Conservation (phyloP, 768 basidiomycete species). For the Pholiota microspora region DNA sequence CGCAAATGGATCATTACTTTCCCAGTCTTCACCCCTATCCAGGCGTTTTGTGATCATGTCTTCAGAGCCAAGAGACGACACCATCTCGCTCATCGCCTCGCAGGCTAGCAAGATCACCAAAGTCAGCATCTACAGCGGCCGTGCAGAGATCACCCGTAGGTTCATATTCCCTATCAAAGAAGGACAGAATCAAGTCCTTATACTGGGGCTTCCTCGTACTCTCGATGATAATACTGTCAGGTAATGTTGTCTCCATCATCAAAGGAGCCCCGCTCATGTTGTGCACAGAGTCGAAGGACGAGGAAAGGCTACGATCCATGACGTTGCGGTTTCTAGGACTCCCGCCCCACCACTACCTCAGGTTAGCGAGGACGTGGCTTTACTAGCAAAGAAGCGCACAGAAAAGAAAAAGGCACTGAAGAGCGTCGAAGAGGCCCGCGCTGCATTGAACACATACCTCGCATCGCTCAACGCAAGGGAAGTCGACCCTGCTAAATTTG, state of each 20-base stretch:
- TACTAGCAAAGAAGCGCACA: constrained; percentile 17
- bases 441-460: constrained; percentile 28
- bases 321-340: constrained; percentile 7
- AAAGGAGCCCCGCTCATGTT: constrained; percentile 1
- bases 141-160: constrained; percentile 33
- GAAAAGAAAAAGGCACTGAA: constrained; percentile 21
- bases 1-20: no score
- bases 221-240: constrained; percentile 29
- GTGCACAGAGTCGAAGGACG: constrained; percentile 35
- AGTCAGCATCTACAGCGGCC: constrained; percentile 34
- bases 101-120: constrained; percentile 29
- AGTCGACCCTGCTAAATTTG: constrained; percentile 21
- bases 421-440: constrained; percentile 21
- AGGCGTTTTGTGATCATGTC: neutral
- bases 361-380: constrained; percentile 2
- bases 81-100: neutral
- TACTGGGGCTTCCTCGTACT: constrained; percentile 28
- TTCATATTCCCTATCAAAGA: constrained; percentile 29
- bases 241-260: constrained; percentile 20
- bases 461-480: constrained; percentile 25
- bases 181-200: constrained; percentile 32
- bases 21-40: neutral
- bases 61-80: neutral
- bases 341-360: neutral
- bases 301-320: constrained; percentile 14